A percentile compares a stretch with the other conserved stretches of the same genome.
Evolutionary conservation across 768 basidiomycete genomes (phyloP).

Genomic region (Holtermannia corniformis): DNA sequence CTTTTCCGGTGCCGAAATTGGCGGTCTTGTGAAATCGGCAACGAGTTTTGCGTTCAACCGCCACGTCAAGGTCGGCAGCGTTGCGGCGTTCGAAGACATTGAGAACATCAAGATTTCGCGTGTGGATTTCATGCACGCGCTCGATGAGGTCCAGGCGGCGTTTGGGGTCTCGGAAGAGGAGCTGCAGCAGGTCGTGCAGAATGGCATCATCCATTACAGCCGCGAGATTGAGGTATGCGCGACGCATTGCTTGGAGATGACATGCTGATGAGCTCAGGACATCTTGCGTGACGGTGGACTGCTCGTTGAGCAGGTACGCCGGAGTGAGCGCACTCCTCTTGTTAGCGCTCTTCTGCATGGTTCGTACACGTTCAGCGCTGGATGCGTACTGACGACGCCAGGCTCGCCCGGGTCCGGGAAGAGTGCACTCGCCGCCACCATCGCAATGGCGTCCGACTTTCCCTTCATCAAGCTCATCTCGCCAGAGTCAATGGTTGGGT

Average conservation of each 20-base stretch:
- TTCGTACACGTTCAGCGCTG: conserved; percentile 9
- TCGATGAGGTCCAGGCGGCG: conserved; percentile 90
- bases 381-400: conserved; percentile 8
- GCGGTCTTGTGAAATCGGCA: conserved; percentile 92
- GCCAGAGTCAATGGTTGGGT: conserved; percentile 95
- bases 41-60: conserved; percentile 96
- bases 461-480: conserved; percentile 98
- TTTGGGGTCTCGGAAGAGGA: conserved; percentile 98
- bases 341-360: conserved; percentile 82
- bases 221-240: conserved; percentile 59
- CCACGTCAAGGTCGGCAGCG: conserved; percentile 94
- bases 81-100: conserved; percentile 93
- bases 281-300: conserved; percentile 75
- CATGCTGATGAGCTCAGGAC: conserved; percentile 49
- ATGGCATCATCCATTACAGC: conserved; percentile 90
- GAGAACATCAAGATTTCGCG: conserved; percentile 83
- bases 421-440: conserved; percentile 86
- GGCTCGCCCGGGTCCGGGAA: conserved; percentile 84
- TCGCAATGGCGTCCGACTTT: conserved; percentile 84
- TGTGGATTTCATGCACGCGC: conserved; percentile 74
- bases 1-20: conserved; percentile 94
- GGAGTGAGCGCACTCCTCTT: conserved; percentile 78
- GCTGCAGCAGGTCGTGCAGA: conserved; percentile 76
- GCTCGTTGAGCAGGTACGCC: conserved; percentile 87
- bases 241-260: conserved; percentile 2